Base-by-base conservation (phyloP, 148 eudicot genomes). In the Camellia sinensis region DNA sequence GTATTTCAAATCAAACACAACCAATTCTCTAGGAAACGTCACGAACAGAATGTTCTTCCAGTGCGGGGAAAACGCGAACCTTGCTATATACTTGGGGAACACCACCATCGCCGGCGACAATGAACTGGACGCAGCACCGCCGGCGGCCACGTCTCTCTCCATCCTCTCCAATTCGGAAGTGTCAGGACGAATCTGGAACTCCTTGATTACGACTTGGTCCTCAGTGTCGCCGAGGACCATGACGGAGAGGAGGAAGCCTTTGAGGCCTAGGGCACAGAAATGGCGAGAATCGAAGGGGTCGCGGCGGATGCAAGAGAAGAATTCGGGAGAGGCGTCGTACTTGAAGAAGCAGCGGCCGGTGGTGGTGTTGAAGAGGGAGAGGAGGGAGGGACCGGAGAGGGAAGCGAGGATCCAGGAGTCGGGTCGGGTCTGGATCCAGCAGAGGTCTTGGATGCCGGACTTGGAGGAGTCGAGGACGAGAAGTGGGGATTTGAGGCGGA, bases 271-370 rank as follows among this genome's bases (percentile, higher is more conserved):
- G 5, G 82, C 92, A 6, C 86, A 84, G 56, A 92, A 83, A 67
- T 87, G 91, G 0, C 97, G 86, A 1, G 92, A 82, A 83, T 96
- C 98, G 60, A 93, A 96, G 1, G 99, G 99, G 74, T 96, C 99
- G 15, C 95, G 89, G 12, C 91, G 87, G 13, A 92, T 57, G 53
- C 92, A 93, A 2, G 99, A 92, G 50, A 96, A 81, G 29, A 82
- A 87, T 60, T 93, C 98, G 41, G 92, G 83, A 0, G 84, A 77
- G 48, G 92, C 97, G 76, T 96, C 99, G 87, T 91, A 91, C 29
- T 87, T 91, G 83, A 87, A 91, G 88, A 96, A 96, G 64, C 97
- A 96, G 4, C 87, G 87, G 0, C 95, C 97, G 4, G 94, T 84
- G 19, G 88, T 8, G 15, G 92, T 76, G 78, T 89, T 84, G 82